Base-by-base conservation (phyloP, 176 grass and related monocot species). In the Melocanna baccifera region DNA sequence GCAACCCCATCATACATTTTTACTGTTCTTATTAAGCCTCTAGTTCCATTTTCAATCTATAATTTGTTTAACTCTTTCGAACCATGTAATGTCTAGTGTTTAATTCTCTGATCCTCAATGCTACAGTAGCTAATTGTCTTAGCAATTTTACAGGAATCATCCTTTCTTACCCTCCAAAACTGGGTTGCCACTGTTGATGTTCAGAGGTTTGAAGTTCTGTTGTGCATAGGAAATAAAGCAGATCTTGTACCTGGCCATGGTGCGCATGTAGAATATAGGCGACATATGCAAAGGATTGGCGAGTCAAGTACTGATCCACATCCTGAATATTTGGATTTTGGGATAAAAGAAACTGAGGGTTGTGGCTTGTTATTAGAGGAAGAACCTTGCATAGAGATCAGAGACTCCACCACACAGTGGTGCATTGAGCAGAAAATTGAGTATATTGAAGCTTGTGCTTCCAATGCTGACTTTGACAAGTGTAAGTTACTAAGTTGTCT, bases 201-300 rank as follows among this genome's bases (percentile, higher is more conserved):
- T 62, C 70, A 91, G 42, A 94, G 86, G 13, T 99, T 99, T 90
- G 96, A 96, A 75, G 84, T 99, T 69, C 32, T 99, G 48, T 67
- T 99, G 41, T 99, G 96, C 84, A 84, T 99, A 69, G 96, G 96
- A 88, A 99, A 99, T 75, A 96, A 99, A 90, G 88, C 91, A 63
- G 96, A 99, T 94, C 85, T 96, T 73, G 83, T 99, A 53, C 84
- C 88, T 86, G 91, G 69, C 34, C 93, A 99, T 89, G 73, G 83
- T 71, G 96, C 90, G 1, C 91, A 99, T 86, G 56, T 83, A 19
- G 89, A 91, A 52, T 96, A 99, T 69, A 94, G 89, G 81, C 92
- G 91, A 53, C 81, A 22, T 48, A 86, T 89, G 91, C 93, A 89
- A 87, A 92, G 65, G 62, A 71, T 73, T 59, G 73, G 80, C 40